Evolutionary conservation across 2,329 filamentous ascomycete species (phyloP).

Genomic region (Ceratocystis smalleyi): DNA sequence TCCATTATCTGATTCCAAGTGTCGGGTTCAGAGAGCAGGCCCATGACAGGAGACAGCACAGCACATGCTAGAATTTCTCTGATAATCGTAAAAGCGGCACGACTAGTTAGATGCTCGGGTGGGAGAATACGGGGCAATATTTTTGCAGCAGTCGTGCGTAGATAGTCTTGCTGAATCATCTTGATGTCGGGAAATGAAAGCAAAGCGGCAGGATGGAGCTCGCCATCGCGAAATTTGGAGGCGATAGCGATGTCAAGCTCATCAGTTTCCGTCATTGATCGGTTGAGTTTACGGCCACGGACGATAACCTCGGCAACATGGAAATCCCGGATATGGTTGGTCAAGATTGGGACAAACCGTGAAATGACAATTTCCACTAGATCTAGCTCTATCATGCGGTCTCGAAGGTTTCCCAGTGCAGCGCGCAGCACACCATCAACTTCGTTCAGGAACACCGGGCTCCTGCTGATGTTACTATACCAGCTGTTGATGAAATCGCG

Average conservation of each 20-base stretch:
- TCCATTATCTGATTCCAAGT: slow-evolving; percentile 97
- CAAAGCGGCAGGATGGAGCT: slow-evolving; percentile 71
- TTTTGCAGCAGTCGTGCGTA: slow-evolving; percentile 57
- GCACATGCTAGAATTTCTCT: slow-evolving; percentile 86
- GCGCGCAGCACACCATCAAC: slow-evolving; percentile 66
- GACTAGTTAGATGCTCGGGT: slow-evolving; percentile 56
- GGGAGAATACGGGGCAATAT: slow-evolving; percentile 65
- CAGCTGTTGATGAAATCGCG: slow-evolving; percentile 77
- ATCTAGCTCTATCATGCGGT: slow-evolving; percentile 60
- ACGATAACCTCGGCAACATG: slow-evolving; percentile 79
- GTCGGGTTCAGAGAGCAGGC: slow-evolving; percentile 75
- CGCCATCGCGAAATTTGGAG: slow-evolving; percentile 79
- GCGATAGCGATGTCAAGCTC: slow-evolving; percentile 92
- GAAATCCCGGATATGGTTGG: slow-evolving; percentile 76
- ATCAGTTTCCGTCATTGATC: slow-evolving; percentile 86
- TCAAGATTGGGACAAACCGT: slow-evolving; percentile 73
- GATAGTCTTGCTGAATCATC: slow-evolving; percentile 71
- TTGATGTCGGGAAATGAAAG: slow-evolving; percentile 73
- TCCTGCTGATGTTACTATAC: slow-evolving; percentile 75
- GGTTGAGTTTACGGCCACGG: slow-evolving; percentile 71
- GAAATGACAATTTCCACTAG: slow-evolving; percentile 70
- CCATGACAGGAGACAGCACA: slow-evolving; percentile 69
- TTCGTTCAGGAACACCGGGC: slow-evolving; percentile 66
- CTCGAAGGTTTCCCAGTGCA: slow-evolving; percentile 54
- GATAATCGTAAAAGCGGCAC: slow-evolving; percentile 64